Base-by-base conservation (phyloP, 2,329 filamentous ascomycete species). In the Aspergillus tubingensis region DNA sequence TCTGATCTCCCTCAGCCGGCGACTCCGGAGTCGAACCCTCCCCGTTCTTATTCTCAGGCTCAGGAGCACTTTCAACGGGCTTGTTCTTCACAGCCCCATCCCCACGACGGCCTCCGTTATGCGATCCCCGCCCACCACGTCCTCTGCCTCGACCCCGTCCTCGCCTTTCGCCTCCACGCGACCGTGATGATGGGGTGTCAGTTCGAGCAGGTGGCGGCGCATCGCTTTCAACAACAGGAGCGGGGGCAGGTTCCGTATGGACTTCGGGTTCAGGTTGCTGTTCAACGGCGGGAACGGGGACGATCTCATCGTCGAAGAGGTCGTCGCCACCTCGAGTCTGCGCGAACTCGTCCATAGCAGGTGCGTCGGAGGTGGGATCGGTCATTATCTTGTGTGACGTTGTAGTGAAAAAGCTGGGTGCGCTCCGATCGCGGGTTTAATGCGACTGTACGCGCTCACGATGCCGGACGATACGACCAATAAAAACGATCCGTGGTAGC, bases 271-370 rank as follows among this genome's bases (percentile, higher is more conserved):
- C 60, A 7, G 62, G 59, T 44, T 72, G 70, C 17, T 76, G 69
- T 51, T 75, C 72, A 15, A 70, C 67, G 2, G 75, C 65, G n/a
- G 53, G 19, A 27, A 82, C 72, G 3, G 80, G 80, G 27, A 81
- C 75, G 54, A 82, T 81, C 63, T 82, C 80, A 64, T 82, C 80
- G 63, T 81, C 79, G 61, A 82, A 82, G 7, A 82, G 70, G 66
- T 82, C 80, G 61, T 82, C 80, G n/a, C 75, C 77, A 23, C 77
- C 79, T 21, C 80, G 76, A 2, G 80, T 82, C 58, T 82, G 80
- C 25, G 80, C 79, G 59, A 82, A 82, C 66, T 81, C 77, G 58
- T 82, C 80, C 71, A 81, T 77, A 5, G 57, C 61, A 23, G 61
- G 50, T 30, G 66, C 62, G 58, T 41, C 30, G 30, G 41, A 44